These are phyloP conservation scores for Drechslerella coelobrocha DNA, from an alignment of 2,329 filamentous ascomycete species.

Conservation along the genomic window DNA sequence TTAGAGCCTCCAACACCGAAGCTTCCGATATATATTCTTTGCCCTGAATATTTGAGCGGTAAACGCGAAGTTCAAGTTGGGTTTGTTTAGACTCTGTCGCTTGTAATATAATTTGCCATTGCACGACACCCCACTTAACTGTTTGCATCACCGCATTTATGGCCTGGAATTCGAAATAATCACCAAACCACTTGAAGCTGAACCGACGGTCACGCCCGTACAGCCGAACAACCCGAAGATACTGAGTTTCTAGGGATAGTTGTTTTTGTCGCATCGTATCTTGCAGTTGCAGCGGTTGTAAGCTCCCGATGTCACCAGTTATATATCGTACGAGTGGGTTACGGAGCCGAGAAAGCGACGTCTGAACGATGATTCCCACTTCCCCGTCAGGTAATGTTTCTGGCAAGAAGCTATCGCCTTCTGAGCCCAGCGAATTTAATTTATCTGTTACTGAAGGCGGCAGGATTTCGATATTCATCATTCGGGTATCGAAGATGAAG, in stretches of 20 bases:
- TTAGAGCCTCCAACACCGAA: not conserved
- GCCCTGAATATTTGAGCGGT: slow-evolving; percentile 11
- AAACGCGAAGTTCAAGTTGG: slow-evolving; percentile 13
- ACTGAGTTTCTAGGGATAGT: slow-evolving; percentile 38
- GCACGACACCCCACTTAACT: slow-evolving; percentile 56
- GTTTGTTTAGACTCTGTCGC: not conserved
- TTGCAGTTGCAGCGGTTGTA: slow-evolving; percentile 58
- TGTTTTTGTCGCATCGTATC: not conserved
- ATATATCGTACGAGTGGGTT: slow-evolving; percentile 61
- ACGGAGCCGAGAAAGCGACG: slow-evolving; percentile 59
- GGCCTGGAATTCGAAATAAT: slow-evolving; percentile 58
- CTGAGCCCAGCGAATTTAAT: not conserved
- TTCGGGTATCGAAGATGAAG: slow-evolving; percentile 59
- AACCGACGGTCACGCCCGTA: slow-evolving; percentile 60
- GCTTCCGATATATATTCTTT: slow-evolving; percentile 6
- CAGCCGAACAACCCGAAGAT: slow-evolving; percentile 58
- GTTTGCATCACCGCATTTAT: slow-evolving; percentile 54
- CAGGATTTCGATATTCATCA: slow-evolving; percentile 58
- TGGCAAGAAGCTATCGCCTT: not conserved
- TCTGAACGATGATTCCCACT: slow-evolving; percentile 59
- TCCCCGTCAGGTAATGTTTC: slow-evolving; percentile 56
- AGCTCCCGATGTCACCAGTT: slow-evolving; percentile 60
- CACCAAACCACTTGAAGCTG: slow-evolving; percentile 60
- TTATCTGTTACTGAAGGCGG: slow-evolving; percentile 51
- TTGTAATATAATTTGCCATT: slow-evolving; percentile 60